Evolutionary conservation across 169 alveolate species (phyloP), one percentile per base, ranked within the genome.

Genomic region (Amoebophrya sp.): DNA sequence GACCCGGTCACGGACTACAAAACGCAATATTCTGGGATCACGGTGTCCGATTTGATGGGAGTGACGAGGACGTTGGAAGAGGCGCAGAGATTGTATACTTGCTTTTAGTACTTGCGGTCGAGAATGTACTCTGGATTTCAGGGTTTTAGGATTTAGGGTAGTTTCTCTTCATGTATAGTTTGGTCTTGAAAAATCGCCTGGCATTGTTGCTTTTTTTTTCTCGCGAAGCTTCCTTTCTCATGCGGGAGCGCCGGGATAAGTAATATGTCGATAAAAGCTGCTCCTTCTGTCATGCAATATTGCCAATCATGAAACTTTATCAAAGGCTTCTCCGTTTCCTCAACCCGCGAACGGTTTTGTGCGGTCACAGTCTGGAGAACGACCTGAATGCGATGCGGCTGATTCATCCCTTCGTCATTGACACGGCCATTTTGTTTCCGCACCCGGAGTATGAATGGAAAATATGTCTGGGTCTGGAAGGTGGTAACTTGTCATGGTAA

Each of bases 331-430:
- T 77, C 29, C 77, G 47, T 25, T 23, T 83, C 53, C 91, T 94
- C 47, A 89, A 89, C 33, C 83, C 90, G 23, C 93, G 66, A 23
- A 89, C 94, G 2, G 92, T 94, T 1, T 54, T 94, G 39, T 93
- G 92, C 35, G 95, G 95, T 0, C 95, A 94, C 88, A 92, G 94
- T 23, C 90, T 94, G 39, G 95, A 94, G 92, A 90, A 93, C n/a
- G 95, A 94, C 39, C 89, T 94, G 92, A 92, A 40, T 1, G 92
- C 92, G 3, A 77, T 94, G 35, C 88, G 88, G 40, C 90, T 94
- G 35, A 92, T 92, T 0, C 95, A 94, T 88, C n/a, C 55, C 40
- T 90, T 93, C 40, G 77, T 94, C 32, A 90, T 94, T 14, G 95
- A 94, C 92, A 92, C 95, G 55, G 35, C 95, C 3, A 90, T 93